Percentiles rank a stretch among this genome's conserved stretches.
Conservation (phyloP, 1,139 yeast species). For the Debaryomyces psychrophilus region DNA sequence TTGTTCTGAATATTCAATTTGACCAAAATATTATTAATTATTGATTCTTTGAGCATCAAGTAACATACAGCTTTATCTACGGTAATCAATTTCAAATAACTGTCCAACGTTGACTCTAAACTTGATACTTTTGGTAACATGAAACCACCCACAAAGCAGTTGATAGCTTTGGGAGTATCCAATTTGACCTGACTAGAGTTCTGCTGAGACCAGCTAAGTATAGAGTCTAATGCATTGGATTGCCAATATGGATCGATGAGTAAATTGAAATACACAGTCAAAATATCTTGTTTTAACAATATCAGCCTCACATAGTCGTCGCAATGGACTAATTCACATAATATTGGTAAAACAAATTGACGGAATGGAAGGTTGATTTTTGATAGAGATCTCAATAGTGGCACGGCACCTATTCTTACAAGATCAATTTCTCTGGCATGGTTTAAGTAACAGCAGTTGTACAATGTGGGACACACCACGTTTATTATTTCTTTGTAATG, state of each 20-base stretch:
- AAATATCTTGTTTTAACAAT: slow-evolving; percentile 42
- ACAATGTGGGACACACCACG: slow-evolving; percentile 47
- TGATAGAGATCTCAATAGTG: slow-evolving; percentile 51
- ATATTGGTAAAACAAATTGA: slow-evolving; percentile 63
- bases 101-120: slow-evolving; percentile 44
- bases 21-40: slow-evolving; percentile 31
- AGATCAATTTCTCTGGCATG: slow-evolving; percentile 55
- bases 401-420: slow-evolving; percentile 56
- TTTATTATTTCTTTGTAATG: slow-evolving; percentile 48
- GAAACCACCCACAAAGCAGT: slow-evolving; percentile 44
- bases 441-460: slow-evolving; percentile 63
- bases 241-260: slow-evolving; percentile 71
- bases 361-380: slow-evolving; percentile 53
- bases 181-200: slow-evolving; percentile 30
- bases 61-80: slow-evolving; percentile 23
- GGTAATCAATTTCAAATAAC: slow-evolving; percentile 38
- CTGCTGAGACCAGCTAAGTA: slow-evolving; percentile 43
- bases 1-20: slow-evolving; percentile 33
- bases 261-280: slow-evolving; percentile 51
- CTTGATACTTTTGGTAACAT: slow-evolving; percentile 43
- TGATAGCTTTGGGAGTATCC: slow-evolving; percentile 31
- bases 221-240: slow-evolving; percentile 65
- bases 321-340: slow-evolving; percentile 64
- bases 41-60: slow-evolving; percentile 29
- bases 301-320: slow-evolving; percentile 41